Conservation (phyloP, 345 rosid species). For the Citrus unshiu region DNA sequence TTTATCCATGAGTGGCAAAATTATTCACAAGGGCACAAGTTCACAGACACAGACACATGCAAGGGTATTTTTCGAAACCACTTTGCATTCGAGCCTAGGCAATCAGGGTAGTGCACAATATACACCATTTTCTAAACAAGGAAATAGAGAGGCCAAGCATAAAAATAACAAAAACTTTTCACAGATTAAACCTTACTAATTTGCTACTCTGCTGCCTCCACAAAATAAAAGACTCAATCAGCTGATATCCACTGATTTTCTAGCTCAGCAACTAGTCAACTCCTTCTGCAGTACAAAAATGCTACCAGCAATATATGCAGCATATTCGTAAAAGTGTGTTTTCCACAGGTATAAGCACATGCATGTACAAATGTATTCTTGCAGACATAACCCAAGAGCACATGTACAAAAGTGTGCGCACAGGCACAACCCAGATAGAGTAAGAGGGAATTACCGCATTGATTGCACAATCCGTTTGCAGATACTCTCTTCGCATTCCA, state of each 20-base stretch:
- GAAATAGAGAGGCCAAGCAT: background rate
- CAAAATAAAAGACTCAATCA: too few species aligned
- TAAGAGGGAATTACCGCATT: constrained; percentile 48
- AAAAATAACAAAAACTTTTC: background rate
- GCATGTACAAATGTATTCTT: background rate
- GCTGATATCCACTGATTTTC: background rate
- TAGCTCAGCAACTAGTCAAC: background rate
- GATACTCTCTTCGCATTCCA: constrained; percentile 79
- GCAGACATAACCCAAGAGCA: background rate
- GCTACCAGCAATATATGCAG: background rate
- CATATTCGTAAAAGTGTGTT: background rate
- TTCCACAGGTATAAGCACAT: background rate
- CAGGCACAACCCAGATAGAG: constrained; percentile 10
- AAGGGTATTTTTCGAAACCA: background rate
- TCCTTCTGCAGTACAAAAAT: background rate
- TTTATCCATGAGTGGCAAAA: background rate
- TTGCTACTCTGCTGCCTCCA: too few species aligned
- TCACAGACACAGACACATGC: background rate
- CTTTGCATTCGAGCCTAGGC: background rate
- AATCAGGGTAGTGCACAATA: background rate
- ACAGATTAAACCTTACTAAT: background rate
- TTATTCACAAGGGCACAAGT: background rate
- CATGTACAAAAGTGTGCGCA: background rate
- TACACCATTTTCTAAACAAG: too few species aligned
- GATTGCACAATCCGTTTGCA: constrained; percentile 90